These are phyloP conservation scores for Plasmodiophora brassicae DNA, from an alignment of 208 protist genomes.

Conservation along the genomic window DNA sequence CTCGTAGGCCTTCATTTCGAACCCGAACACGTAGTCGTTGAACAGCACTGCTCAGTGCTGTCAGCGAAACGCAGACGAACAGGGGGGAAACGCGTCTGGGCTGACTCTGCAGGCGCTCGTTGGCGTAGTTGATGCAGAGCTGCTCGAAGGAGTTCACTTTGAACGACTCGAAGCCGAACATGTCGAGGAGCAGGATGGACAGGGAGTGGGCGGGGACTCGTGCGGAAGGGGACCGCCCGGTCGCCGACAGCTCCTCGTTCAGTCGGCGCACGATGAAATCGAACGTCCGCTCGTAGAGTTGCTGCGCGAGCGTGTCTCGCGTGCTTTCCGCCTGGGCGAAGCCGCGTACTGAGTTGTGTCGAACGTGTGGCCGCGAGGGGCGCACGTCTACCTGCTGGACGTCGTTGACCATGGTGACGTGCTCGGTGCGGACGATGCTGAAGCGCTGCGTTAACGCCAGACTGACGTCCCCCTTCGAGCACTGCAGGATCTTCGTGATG, in stretches of 20 bases:
- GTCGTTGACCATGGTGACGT: background rate
- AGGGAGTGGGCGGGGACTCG: too few relatives aligned
- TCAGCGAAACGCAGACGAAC: background rate
- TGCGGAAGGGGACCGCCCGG: background rate
- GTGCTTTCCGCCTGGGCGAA: background rate
- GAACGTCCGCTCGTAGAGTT: conserved; percentile 84
- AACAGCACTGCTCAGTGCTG: background rate
- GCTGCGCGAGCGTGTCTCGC: conserved; percentile 85
- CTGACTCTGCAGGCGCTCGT: conserved; percentile 68
- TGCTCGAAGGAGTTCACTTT: conserved; percentile 85
- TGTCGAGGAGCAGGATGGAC: conserved; percentile 65
- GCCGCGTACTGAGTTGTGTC: too few relatives aligned
- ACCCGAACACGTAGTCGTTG: conserved; percentile 29
- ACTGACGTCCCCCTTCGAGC: background rate
- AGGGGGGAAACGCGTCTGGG: background rate
- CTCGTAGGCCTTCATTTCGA: background rate
- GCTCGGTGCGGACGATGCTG: background rate
- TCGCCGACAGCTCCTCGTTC: conserved; percentile 66
- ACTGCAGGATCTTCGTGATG: background rate
- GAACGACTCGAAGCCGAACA: conserved; percentile 75
- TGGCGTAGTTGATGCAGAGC: conserved; percentile 87
- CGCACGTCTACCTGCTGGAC: background rate
- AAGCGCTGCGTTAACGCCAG: background rate
- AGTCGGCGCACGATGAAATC: conserved; percentile 85
- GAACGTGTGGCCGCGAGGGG: background rate